A percentile compares a stretch with the other conserved stretches of the same genome.
phyloP scores from a whole-genome alignment of 345 rosid species.

The Erucastrum elatum region DNA sequence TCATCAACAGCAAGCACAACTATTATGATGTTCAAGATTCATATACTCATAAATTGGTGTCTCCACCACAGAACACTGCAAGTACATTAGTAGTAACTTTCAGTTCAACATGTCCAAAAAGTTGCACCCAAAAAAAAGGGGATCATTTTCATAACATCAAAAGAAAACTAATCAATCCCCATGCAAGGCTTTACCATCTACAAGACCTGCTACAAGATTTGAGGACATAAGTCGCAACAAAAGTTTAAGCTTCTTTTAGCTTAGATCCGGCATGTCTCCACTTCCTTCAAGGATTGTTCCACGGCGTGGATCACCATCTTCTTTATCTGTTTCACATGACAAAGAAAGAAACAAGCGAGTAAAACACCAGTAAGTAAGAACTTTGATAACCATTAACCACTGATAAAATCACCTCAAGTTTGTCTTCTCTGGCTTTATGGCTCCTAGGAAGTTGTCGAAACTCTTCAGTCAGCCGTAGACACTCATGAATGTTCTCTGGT shows the following conservation, averaged over 20 bases:
- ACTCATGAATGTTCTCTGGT: constrained; percentile 75
- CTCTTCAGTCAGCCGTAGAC: constrained; percentile 83
- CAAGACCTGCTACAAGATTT: not conserved
- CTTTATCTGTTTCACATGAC: constrained; percentile 27
- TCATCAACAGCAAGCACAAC: too few species aligned
- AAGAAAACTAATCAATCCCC: not conserved
- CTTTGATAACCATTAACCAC: not conserved
- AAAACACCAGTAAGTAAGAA: not conserved
- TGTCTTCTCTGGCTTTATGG: constrained; percentile 89
- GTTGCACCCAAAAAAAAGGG: constrained; percentile 4
- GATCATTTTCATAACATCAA: constrained; percentile 13
- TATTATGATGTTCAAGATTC: too few species aligned
- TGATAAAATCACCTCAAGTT: constrained; percentile 73
- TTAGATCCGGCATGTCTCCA: constrained; percentile 19
- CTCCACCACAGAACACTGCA: too few species aligned
- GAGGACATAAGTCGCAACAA: not conserved
- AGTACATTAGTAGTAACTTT: too few species aligned
- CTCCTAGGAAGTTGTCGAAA: constrained; percentile 81
- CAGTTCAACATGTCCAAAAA: not conserved
- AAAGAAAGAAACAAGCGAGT: not conserved
- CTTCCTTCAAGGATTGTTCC: constrained; percentile 34
- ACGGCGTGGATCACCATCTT: constrained; percentile 36
- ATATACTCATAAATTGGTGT: too few species aligned
- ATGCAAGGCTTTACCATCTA: constrained; percentile 18
- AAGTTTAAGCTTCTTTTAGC: not conserved